Base-by-base conservation (phyloP, 1,284 basidiomycete genomes). In the Pseudozyma hubeiensis region DNA sequence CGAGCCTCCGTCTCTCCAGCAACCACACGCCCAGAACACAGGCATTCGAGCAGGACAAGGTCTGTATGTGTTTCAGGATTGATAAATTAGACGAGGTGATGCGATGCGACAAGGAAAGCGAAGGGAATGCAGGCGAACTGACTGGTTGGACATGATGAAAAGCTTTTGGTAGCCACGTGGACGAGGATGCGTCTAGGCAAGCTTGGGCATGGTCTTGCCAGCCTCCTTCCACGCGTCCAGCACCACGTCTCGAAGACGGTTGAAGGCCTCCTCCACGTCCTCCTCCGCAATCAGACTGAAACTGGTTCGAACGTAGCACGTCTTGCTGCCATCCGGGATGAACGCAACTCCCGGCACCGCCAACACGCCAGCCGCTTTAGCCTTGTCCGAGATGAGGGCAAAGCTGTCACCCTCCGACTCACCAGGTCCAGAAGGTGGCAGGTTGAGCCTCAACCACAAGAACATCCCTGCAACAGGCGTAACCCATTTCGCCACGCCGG, bases 291-390 rank as follows among this genome's bases (percentile, higher is more conserved):
- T 73, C 10, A 84, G 49, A 53, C 76, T 79, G 65, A 84, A 84
- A 50, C 77, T 80, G 8, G 77, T 73, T 13, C 82, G 68, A 8
- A 81, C 81, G 49, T 84, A 83, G 43, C 75, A 75, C 33, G 67
- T 65, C 49, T 59, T 71, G 44, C 60, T 60, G 4, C 69, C 64
- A 31, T 62, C 61, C 2, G 80, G 77, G 65, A 85, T 80, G 61
- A 85, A 85, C 0, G 93, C 93, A 0, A 74, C 70, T 29, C 86
- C 86, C 0, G 95, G 95, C 6, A 97, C 89, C 10, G 92, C 93
- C 19, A 98, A 88, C 3, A 98, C 92, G 24, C 93, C 93, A 53
- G 89, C 89, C 59, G 90, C 89, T 52, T 92, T 87, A 2, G 94
- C 94, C 75, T 91, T 90, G 14, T 89, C 90, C 55, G 88, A 87